Percentiles rank a stretch among this genome's conserved stretches.
Evolutionary conservation across 192 early-diverging fungal species (phyloP).

Genomic region (Coemansia brasiliensis): DNA sequence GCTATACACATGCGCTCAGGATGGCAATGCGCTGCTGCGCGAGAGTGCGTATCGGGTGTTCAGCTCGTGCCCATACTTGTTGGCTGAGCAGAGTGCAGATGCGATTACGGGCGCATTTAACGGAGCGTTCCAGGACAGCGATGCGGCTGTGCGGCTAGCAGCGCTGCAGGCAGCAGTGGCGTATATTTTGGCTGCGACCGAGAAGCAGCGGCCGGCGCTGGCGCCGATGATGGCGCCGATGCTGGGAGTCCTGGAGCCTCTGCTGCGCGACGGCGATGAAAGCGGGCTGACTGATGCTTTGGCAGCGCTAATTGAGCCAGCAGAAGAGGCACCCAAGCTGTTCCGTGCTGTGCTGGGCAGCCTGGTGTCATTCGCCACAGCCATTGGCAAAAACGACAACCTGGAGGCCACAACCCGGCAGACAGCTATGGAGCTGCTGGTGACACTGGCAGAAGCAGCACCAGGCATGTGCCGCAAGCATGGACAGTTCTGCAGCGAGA

Average conservation of each 20-base stretch:
- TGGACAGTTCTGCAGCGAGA: constrained; percentile 68
- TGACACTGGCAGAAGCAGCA: constrained; percentile 86
- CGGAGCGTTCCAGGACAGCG: constrained; percentile 69
- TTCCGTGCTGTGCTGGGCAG: constrained; percentile 78
- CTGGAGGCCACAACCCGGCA: constrained; percentile 85
- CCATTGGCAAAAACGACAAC: constrained; percentile 76
- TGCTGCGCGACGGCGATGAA: constrained; percentile 72
- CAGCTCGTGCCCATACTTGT: constrained; percentile 74
- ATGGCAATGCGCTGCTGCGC: constrained; percentile 70
- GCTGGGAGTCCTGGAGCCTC: constrained; percentile 75
- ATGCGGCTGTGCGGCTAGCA: constrained; percentile 69
- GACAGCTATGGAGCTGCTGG: constrained; percentile 86
- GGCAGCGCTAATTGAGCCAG: constrained; percentile 82
- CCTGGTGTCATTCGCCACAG: constrained; percentile 73
- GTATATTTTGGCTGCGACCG: constrained; percentile 72
- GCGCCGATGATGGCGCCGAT: constrained; percentile 73
- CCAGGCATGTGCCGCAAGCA: constrained; percentile 92
- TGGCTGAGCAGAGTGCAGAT: constrained; percentile 69
- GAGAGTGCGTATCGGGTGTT: constrained; percentile 93
- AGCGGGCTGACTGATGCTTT: constrained; percentile 69
- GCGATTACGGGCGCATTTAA: constrained; percentile 72
- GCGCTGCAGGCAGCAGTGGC: constrained; percentile 74
- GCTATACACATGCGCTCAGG: constrained; percentile 80
- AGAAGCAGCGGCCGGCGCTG: constrained; percentile 47
- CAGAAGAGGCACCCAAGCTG: constrained; percentile 76